A percentile compares a stretch with the other conserved stretches of the same genome.
These are phyloP conservation scores for Hygrophorus pudorinus DNA, from an alignment of 768 basidiomycete genomes.

Conservation along the genomic window DNA sequence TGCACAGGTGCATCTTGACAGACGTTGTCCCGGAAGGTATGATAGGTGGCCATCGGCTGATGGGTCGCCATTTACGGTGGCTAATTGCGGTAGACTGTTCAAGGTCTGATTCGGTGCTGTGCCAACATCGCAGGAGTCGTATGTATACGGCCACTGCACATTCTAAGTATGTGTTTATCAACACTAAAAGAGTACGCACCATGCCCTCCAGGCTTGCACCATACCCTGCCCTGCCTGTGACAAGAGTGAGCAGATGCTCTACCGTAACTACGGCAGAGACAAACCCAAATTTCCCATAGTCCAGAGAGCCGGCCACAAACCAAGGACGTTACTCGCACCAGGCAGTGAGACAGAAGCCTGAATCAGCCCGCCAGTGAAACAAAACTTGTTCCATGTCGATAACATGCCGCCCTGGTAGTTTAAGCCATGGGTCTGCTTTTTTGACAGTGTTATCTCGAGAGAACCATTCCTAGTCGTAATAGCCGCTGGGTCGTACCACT, in stretches of 20 bases:
- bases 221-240: constrained; percentile 69
- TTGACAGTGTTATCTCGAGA: constrained; percentile 63
- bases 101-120: constrained; percentile 77
- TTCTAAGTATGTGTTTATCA: neutral
- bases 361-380: constrained; percentile 83
- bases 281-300: constrained; percentile 69
- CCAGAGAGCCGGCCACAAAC: constrained; percentile 78
- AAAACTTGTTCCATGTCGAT: constrained; percentile 82
- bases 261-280: constrained; percentile 4
- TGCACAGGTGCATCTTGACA: constrained; percentile 83
- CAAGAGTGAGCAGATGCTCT: constrained; percentile 1
- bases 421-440: constrained; percentile 59
- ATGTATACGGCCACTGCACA: constrained; percentile 69
- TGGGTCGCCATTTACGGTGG: constrained; percentile 51
- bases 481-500: constrained; percentile 85
- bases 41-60: constrained; percentile 48
- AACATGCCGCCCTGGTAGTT: constrained; percentile 67
- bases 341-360: constrained; percentile 62
- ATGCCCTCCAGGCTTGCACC: constrained; percentile 81
- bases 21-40: constrained; percentile 78
- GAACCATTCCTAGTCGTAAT: constrained; percentile 65
- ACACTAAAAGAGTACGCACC: constrained; percentile 22
- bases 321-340: constrained; percentile 51
- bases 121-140: constrained; percentile 89
- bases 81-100: constrained; percentile 51